Base-by-base conservation (phyloP, 169 alveolate species). In the Pseudocohnilembus persalinus region DNA sequence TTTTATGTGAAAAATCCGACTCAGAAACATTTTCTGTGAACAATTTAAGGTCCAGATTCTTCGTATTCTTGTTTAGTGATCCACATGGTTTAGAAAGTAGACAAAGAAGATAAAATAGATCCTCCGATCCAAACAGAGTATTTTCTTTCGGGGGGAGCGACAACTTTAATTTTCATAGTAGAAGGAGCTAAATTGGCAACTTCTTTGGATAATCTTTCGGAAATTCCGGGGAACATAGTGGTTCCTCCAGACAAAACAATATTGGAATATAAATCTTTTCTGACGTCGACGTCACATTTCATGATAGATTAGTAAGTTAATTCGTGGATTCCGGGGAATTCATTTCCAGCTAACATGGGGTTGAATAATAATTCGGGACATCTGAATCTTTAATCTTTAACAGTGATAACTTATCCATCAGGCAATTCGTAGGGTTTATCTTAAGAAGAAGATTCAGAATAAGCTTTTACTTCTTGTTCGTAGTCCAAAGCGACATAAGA, bases 111-210 rank as follows among this genome's bases (percentile, higher is more conserved):
- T 31, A 98, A 95, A 78, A 98, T 98, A 29, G 99, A 98, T 6
- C 99, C 99, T 64, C 99, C 99, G 74, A 98, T 96, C 99, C 99
- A 99, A 77, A 98, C 99, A 29, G 99, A 97, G 94, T 97, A 98
- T 93, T 98, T 98, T 85, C 99, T 97, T 88, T 98, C 99, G 31
- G 99, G 99, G 1, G 99, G 99, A n/a, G 99, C 99, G 65, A 98
- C 99, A 82, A 99, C 99, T 95, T 98, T 98, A 93, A 98, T 96
- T 94, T 98, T 98, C 99, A 98, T 96, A 34, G 99, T 95, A 79
- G 99, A 96, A 26, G 99, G 99, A 27, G 99, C 99, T 88, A 98
- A 88, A 34, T 97, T 97, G 32, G 99, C 97, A 76, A 99, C 97
- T 93, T 99, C 99, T 88, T 97, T 98, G 68, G 99, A 97, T 93